A percentile compares a stretch with the other conserved stretches of the same genome.
phyloP scores from a whole-genome alignment of 345 rosid species.

The Conringia planisiliqua region DNA sequence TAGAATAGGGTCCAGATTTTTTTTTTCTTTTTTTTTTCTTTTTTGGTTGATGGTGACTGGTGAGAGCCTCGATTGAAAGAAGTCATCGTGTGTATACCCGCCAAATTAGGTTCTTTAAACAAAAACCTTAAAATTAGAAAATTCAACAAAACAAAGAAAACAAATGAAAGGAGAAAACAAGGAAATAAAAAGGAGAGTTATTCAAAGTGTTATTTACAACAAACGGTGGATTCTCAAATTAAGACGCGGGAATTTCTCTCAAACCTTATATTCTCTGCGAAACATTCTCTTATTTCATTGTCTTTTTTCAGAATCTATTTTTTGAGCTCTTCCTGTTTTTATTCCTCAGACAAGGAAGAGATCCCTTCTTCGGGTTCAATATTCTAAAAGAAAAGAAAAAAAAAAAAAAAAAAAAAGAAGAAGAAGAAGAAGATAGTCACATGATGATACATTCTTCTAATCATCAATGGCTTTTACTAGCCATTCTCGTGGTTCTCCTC shows the following conservation, averaged over 20 bases:
- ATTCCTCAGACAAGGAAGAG: conserved; percentile 6
- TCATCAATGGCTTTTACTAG: conserved; percentile 27
- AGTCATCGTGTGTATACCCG: conserved; percentile 19
- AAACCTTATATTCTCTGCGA: conserved; percentile 21
- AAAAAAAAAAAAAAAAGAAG: background rate
- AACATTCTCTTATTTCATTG: conserved; percentile 21
- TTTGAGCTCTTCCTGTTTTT: conserved; percentile 23
- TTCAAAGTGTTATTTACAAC: conserved; percentile 4
- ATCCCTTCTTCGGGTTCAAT: background rate
- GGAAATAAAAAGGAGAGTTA: conserved; percentile 3
- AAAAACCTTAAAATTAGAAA: conserved; percentile 23
- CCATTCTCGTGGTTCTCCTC: conserved; percentile 25
- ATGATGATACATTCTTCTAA: conserved; percentile 25
- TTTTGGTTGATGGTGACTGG: no score
- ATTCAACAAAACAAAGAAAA: conserved; percentile 4
- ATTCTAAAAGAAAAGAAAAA: background rate
- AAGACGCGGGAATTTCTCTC: conserved; percentile 30
- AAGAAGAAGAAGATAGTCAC: background rate
- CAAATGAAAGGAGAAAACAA: background rate
- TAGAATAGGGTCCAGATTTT: no score
- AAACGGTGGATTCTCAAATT: conserved; percentile 16
- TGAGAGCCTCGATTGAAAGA: conserved; percentile 11
- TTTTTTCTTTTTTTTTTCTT: no score
- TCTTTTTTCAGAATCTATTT: background rate
- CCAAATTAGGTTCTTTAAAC: conserved; percentile 27